Evolutionary conservation across 805 yeast genomes (phyloP).

Genomic region (Nakazawaea sp.): DNA sequence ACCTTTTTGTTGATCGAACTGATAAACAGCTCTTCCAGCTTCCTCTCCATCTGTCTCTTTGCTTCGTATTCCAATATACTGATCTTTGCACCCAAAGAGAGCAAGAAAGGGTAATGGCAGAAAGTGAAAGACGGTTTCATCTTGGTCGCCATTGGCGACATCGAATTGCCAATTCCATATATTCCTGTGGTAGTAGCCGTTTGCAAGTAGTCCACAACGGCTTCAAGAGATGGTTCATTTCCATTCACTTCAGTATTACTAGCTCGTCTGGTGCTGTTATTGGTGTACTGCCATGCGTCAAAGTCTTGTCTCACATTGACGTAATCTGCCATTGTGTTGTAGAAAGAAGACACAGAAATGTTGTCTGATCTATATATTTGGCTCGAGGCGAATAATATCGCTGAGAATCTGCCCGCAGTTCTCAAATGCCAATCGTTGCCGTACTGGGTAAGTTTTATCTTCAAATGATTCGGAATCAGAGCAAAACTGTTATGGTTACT

Average conservation of each 20-base stretch:
- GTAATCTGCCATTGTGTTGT: constrained; percentile 77
- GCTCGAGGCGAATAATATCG: constrained; percentile 51
- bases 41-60: constrained; percentile 69
- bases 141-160: constrained; percentile 16
- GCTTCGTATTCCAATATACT: constrained; percentile 79
- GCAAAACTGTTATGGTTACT: neutral
- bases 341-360: constrained; percentile 43
- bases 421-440: constrained; percentile 78
- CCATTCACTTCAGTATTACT: constrained; percentile 15
- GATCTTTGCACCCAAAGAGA: constrained; percentile 79
- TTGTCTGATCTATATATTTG: constrained; percentile 21
- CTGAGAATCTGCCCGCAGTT: constrained; percentile 55
- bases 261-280: constrained; percentile 6
- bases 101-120: constrained; percentile 78
- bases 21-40: constrained; percentile 86
- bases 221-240: constrained; percentile 22
- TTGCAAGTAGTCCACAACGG: constrained; percentile 41
- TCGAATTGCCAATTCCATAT: constrained; percentile 27
- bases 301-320: constrained; percentile 74
- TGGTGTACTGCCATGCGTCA: constrained; percentile 67
- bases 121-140: constrained; percentile 40
- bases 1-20: constrained; percentile 58
- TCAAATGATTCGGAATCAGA: constrained; percentile 16
- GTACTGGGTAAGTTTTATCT: constrained; percentile 51
- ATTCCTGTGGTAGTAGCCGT: constrained; percentile 21